A percentile compares a stretch with the other conserved stretches of the same genome.
Evolutionary conservation across 495 filamentous ascomycete genomes (phyloP).

Genomic region (Podospora bellae-mahoneyi): DNA sequence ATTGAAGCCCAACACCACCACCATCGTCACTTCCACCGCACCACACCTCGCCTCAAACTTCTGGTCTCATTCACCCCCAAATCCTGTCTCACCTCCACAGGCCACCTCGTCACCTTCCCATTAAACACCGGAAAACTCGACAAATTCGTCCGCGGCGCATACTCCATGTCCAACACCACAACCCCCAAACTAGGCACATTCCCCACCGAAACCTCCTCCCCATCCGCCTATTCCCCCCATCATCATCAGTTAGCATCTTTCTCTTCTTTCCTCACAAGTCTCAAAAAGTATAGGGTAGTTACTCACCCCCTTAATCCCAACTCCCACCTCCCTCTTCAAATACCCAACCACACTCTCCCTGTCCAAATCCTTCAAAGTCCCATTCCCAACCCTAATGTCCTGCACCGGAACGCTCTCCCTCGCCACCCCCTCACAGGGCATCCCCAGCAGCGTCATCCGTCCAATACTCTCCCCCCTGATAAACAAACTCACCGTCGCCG

Average conservation of each 20-base stretch:
- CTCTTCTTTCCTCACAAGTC: background rate
- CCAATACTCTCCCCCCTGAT: slow-evolving; percentile 24
- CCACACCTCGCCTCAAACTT: background rate
- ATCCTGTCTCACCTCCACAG: slow-evolving; percentile 16
- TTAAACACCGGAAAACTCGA: slow-evolving; percentile 24
- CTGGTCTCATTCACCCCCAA: background rate
- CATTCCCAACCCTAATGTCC: slow-evolving; percentile 14
- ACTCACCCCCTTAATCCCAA: slow-evolving; percentile 25
- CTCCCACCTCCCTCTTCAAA: slow-evolving; percentile 20
- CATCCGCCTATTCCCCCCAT: slow-evolving; percentile 17
- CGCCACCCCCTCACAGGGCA: slow-evolving; percentile 21
- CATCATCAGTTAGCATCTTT: background rate
- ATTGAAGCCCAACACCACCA: slow-evolving; percentile 19
- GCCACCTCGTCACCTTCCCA: slow-evolving; percentile 21
- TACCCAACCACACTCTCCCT: slow-evolving; percentile 15
- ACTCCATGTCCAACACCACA: slow-evolving; percentile 22
- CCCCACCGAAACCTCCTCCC: slow-evolving; percentile 10
- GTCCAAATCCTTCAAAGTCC: slow-evolving; percentile 9
- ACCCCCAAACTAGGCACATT: slow-evolving; percentile 25
- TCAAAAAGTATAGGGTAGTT: background rate
- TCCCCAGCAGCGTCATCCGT: slow-evolving; percentile 22
- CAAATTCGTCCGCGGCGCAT: slow-evolving; percentile 14
- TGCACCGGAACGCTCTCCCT: slow-evolving; percentile 18
- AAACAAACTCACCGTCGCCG: slow-evolving; percentile 32
- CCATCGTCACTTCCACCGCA: background rate